Conservation (phyloP, 352 stramenopile species). For the Phytophthora tubulina region DNA sequence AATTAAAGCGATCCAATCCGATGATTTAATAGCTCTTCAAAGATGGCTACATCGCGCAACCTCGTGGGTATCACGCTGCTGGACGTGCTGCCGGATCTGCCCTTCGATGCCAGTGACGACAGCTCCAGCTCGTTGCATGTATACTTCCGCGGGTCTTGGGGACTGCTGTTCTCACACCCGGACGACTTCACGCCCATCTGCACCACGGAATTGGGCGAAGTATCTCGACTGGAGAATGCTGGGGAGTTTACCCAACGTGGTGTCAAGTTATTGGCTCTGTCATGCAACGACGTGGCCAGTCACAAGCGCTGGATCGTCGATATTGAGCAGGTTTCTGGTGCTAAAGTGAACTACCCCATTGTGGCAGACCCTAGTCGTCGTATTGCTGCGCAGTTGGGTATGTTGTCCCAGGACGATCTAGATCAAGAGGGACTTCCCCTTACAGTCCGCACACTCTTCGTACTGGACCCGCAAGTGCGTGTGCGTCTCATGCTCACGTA, state of each 20-base stretch:
- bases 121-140: slow-evolving; percentile 60
- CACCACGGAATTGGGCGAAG: slow-evolving; percentile 93
- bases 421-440: slow-evolving; percentile 83
- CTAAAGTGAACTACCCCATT: slow-evolving; percentile 90
- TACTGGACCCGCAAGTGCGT: slow-evolving; percentile 91
- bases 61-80: slow-evolving; percentile 61
- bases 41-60: slow-evolving; percentile 33
- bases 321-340: slow-evolving; percentile 80
- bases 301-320: slow-evolving; percentile 87
- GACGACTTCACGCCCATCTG: slow-evolving; percentile 95
- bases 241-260: slow-evolving; percentile 80
- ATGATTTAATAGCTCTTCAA: neutral
- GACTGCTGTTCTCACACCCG: slow-evolving; percentile 87
- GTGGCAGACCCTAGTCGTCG: slow-evolving; percentile 86
- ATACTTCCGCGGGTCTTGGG: slow-evolving; percentile 75
- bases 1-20: neutral
- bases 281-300: slow-evolving; percentile 78
- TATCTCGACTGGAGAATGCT: slow-evolving; percentile 82
- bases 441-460: slow-evolving; percentile 93
- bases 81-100: slow-evolving; percentile 71
- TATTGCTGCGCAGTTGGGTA: slow-evolving; percentile 88
- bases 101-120: slow-evolving; percentile 65
- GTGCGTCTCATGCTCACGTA: slow-evolving; percentile 93
- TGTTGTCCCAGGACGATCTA: slow-evolving; percentile 87
- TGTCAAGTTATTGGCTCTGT: slow-evolving; percentile 87